Conservation (phyloP, 257 asterid genomes). For the Marsdenia floribunda region DNA sequence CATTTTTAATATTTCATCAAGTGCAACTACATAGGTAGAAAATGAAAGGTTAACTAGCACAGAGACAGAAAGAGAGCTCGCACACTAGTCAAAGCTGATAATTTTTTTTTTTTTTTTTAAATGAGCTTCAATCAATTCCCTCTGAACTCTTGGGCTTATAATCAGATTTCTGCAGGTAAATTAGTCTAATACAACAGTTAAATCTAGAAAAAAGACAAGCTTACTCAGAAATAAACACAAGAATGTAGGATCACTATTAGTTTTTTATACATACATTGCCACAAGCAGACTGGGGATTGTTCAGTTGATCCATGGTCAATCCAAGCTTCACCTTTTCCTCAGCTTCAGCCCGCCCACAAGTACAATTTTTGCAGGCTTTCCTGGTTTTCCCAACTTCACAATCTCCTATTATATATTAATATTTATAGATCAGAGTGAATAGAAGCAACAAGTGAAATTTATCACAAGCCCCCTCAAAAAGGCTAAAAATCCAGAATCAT, state of each 20-base stretch:
- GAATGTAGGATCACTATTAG: constrained; percentile 6
- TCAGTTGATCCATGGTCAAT: constrained; percentile 61
- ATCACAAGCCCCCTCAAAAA: constrained; percentile 8
- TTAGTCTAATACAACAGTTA: background rate
- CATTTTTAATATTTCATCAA: background rate
- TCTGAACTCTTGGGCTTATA: background rate
- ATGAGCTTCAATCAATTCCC: background rate
- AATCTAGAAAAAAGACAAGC: background rate
- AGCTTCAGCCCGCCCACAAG: constrained; percentile 88
- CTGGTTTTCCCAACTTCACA: constrained; percentile 82
- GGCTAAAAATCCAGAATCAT: constrained; percentile 4
- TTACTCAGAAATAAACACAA: background rate
- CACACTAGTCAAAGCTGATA: background rate
- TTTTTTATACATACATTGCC: constrained; percentile 59
- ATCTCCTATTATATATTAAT: constrained; percentile 40
- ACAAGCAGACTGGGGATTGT: constrained; percentile 93
- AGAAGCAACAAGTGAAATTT: constrained; percentile 1
- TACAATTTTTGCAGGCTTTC: constrained; percentile 94
- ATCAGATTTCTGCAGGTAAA: background rate
- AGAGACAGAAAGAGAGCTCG: background rate
- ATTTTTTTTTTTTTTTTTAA: background rate
- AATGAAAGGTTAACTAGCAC: background rate
- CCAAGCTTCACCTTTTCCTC: constrained; percentile 89
- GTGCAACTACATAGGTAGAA: background rate
- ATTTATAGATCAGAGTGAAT: constrained; percentile 3